These are phyloP conservation scores for Fusarium beomiforme DNA, from an alignment of 2,329 filamentous ascomycete species.

Conservation along the genomic window DNA sequence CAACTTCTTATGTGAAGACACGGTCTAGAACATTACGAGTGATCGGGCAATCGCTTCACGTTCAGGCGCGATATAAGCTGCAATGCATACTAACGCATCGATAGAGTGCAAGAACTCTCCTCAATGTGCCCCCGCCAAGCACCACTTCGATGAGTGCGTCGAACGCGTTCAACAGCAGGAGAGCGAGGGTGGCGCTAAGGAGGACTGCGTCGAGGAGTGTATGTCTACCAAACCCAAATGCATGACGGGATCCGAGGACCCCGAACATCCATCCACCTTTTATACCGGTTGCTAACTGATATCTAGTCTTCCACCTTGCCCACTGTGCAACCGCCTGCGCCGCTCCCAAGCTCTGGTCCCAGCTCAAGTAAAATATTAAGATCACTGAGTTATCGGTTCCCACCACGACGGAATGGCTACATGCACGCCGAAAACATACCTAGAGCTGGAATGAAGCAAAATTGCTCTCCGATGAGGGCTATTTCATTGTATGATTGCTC, in stretches of 20 bases:
- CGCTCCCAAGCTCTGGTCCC: constrained; percentile 92
- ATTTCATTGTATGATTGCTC: constrained; percentile 40
- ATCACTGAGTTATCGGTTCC: constrained; percentile 27
- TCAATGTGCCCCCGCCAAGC: constrained; percentile 87
- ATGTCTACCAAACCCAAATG: constrained; percentile 49
- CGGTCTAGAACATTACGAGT: constrained; percentile 21
- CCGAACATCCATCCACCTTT: not conserved
- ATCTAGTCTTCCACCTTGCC: constrained; percentile 93
- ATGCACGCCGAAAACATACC: constrained; percentile 39
- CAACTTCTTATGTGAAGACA: not conserved
- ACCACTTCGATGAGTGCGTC: constrained; percentile 98
- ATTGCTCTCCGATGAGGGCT: constrained; percentile 20
- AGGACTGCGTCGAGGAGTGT: constrained; percentile 99
- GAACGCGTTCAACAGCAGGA: constrained; percentile 80
- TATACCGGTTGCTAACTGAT: constrained; percentile 23
- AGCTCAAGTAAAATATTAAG: constrained; percentile 78
- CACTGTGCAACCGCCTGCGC: constrained; percentile 95
- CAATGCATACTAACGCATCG: constrained; percentile 34
- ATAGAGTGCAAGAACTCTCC: constrained; percentile 90
- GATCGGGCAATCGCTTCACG: constrained; percentile 32
- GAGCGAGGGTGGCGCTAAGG: constrained; percentile 76
- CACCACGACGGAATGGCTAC: constrained; percentile 38
- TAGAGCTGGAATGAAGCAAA: constrained; percentile 39
- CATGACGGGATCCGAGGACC: constrained; percentile 10
- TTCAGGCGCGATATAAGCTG: constrained; percentile 6